These are phyloP conservation scores for Chytriomyces sp. DNA, from an alignment of 192 early-diverging fungal genomes.

Conservation along the genomic window DNA sequence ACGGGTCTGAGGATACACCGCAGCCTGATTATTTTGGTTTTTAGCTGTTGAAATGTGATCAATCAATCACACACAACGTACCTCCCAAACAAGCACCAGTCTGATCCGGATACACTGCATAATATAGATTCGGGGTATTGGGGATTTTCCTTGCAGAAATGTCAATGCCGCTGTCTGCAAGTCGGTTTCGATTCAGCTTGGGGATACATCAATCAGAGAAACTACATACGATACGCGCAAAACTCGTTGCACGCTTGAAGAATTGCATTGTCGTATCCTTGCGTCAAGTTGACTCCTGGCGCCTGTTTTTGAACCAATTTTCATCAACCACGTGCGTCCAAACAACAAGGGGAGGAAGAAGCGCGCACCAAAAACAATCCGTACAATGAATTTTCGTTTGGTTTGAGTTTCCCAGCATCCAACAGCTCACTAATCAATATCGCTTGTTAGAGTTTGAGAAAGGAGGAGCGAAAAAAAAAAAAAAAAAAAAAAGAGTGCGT, in stretches of 20 bases:
- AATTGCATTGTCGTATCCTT: background rate
- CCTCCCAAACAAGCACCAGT: constrained; percentile 24
- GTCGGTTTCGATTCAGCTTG: too few relatives aligned
- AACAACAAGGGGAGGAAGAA: background rate
- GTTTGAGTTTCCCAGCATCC: too few relatives aligned
- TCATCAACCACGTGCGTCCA: too few relatives aligned
- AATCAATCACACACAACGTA: background rate
- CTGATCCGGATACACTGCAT: constrained; percentile 45
- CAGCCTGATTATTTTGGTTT: background rate
- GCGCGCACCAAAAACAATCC: background rate
- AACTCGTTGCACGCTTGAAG: background rate
- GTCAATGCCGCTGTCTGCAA: constrained; percentile 6
- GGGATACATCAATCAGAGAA: too few relatives aligned
- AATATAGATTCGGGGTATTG: constrained; percentile 31
- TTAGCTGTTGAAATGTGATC: too few relatives aligned
- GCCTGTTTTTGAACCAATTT: too few relatives aligned
- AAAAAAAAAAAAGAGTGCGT: background rate
- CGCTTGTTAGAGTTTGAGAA: background rate
- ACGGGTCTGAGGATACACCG: background rate
- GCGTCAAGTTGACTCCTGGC: too few relatives aligned
- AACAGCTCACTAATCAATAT: too few relatives aligned
- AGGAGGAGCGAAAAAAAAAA: background rate
- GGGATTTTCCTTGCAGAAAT: constrained; percentile 8
- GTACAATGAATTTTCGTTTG: too few relatives aligned
- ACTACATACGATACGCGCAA: background rate